Evolutionary conservation across 2,329 filamentous ascomycete species (phyloP).

Genomic region (Rhinocladiella mackenziei): DNA sequence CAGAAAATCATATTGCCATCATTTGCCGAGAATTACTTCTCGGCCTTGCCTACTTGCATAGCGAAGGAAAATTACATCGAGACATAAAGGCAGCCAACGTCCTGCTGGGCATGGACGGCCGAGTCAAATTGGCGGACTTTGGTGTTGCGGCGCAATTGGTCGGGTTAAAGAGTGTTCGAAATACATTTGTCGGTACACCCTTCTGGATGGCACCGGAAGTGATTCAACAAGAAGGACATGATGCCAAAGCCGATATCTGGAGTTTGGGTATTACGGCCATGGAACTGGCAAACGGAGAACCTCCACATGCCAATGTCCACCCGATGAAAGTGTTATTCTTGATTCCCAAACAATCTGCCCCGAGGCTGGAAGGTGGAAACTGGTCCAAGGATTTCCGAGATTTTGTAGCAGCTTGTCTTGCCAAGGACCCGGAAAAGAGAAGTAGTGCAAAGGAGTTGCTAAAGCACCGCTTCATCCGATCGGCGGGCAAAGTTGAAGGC

Average conservation of each 20-base stretch:
- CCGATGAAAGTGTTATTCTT: slow-evolving; percentile 92
- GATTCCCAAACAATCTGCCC: slow-evolving; percentile 83
- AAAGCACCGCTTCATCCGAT: slow-evolving; percentile 81
- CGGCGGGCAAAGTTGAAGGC: slow-evolving; percentile 80
- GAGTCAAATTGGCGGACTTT: slow-evolving; percentile 95
- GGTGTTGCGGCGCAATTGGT: slow-evolving; percentile 94
- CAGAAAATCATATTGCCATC: slow-evolving; percentile 86
- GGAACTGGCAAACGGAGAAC: slow-evolving; percentile 82
- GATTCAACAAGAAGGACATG: slow-evolving; percentile 78
- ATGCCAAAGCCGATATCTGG: slow-evolving; percentile 93
- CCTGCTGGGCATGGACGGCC: slow-evolving; percentile 82
- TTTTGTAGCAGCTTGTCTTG: slow-evolving; percentile 82
- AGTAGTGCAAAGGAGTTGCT: slow-evolving; percentile 83
- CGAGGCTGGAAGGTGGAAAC: slow-evolving; percentile 70
- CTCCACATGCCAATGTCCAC: slow-evolving; percentile 78
- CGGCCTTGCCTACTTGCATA: slow-evolving; percentile 88
- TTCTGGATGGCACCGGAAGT: slow-evolving; percentile 98
- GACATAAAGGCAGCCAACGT: slow-evolving; percentile 97
- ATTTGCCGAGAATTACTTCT: slow-evolving; percentile 86
- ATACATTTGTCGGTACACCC: slow-evolving; percentile 95
- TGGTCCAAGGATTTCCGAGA: slow-evolving; percentile 92
- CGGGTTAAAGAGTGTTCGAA: slow-evolving; percentile 94
- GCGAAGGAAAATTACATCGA: slow-evolving; percentile 90
- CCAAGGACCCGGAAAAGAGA: slow-evolving; percentile 82
- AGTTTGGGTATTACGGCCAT: slow-evolving; percentile 88